Conservation (phyloP, 371 early-diverging fungal species). For the Mucor mucedo region DNA sequence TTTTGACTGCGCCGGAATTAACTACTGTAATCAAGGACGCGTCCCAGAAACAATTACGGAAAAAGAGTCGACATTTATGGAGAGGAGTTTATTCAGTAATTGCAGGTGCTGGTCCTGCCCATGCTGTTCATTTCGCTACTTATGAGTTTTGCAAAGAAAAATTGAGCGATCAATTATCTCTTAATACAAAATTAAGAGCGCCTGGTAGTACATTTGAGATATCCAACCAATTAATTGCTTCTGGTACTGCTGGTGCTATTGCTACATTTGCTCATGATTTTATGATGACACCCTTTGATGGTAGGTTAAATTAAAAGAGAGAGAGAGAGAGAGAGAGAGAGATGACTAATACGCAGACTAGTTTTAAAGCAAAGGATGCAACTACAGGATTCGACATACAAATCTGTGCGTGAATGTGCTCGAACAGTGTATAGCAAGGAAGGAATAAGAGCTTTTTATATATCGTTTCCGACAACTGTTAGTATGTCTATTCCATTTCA, state of each 20-base stretch:
- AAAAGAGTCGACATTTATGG: conserved; percentile 70
- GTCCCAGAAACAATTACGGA: conserved; percentile 5
- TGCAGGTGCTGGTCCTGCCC: conserved; percentile 94
- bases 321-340: neutral
- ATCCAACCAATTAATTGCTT: conserved; percentile 68
- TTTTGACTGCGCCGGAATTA: conserved; percentile 24
- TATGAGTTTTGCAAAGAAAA: conserved; percentile 88
- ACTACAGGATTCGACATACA: conserved; percentile 69
- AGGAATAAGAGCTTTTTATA: conserved; percentile 88
- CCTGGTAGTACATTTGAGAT: conserved; percentile 25
- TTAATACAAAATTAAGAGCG: conserved; percentile 27
- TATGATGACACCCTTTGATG: conserved; percentile 95
- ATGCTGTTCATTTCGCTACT: conserved; percentile 93
- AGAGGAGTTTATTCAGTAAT: conserved; percentile 90
- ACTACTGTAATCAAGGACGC: conserved; percentile 9
- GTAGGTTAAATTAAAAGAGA: conserved; percentile 39
- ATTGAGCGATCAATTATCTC: conserved; percentile 39
- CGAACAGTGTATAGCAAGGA: conserved; percentile 69
- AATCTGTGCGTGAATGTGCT: conserved; percentile 75
- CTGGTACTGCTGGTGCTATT: conserved; percentile 85
- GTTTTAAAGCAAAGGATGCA: conserved; percentile 98
- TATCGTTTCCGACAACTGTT: conserved; percentile 93
- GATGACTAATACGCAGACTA: conserved; percentile 18
- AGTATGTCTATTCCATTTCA: conserved; percentile 95
- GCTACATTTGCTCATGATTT: conserved; percentile 90